Conservation (phyloP, 768 basidiomycete genomes). For the Podaxis sp. region DNA sequence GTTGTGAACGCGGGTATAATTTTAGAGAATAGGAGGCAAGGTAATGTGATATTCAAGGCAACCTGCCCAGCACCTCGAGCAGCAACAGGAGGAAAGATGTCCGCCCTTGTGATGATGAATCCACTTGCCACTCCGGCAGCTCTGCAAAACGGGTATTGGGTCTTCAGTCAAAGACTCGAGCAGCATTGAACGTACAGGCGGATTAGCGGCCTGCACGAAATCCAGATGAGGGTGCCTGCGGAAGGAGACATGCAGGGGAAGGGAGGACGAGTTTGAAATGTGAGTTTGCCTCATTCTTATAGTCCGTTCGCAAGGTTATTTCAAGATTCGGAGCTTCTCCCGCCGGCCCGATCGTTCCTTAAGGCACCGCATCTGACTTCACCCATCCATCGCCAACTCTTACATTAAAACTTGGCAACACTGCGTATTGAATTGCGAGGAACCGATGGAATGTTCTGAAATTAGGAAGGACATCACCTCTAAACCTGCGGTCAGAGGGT, state of each 20-base stretch:
- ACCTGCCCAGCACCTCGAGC: conserved; percentile 61
- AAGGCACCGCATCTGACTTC: background rate
- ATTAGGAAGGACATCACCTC: no score
- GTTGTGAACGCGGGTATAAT: conserved; percentile 65
- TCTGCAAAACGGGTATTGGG: conserved; percentile 28
- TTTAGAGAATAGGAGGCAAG: conserved; percentile 68
- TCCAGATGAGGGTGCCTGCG: conserved; percentile 55
- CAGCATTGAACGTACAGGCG: conserved; percentile 45
- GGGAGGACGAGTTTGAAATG: background rate
- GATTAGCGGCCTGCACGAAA: conserved; percentile 57
- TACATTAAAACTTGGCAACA: background rate
- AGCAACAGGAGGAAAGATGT: conserved; percentile 57
- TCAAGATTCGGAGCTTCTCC: background rate
- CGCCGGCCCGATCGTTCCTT: background rate
- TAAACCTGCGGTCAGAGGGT: no score
- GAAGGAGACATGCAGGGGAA: conserved; percentile 15
- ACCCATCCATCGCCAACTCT: background rate
- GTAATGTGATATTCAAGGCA: conserved; percentile 60
- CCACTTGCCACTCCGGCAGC: conserved; percentile 54
- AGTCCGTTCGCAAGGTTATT: background rate
- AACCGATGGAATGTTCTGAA: no score
- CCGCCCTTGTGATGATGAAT: conserved; percentile 56
- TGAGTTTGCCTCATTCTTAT: conserved; percentile 1
- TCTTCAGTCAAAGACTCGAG: background rate
- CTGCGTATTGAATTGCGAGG: no score